These are phyloP conservation scores for Lactarius tabidus DNA, from an alignment of 768 basidiomycete genomes.

Conservation along the genomic window DNA sequence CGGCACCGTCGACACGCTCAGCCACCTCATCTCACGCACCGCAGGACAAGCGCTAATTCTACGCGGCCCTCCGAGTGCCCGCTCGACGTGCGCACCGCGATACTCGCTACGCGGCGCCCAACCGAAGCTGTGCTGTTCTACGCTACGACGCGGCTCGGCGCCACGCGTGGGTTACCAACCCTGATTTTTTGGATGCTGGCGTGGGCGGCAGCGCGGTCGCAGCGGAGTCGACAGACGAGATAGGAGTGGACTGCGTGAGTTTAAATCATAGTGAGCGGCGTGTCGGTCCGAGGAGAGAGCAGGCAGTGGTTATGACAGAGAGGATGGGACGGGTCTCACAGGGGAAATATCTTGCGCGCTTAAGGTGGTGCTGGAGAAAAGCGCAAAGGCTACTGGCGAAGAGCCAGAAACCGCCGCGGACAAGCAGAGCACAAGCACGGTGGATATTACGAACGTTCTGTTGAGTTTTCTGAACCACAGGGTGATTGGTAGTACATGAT, in stretches of 20 bases:
- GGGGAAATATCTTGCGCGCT: constrained; percentile 76
- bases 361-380: constrained; percentile 58
- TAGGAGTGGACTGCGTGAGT: constrained; percentile 23
- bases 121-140: constrained; percentile 69
- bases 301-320: constrained; percentile 57
- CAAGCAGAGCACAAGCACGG: constrained; percentile 30
- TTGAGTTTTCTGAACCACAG: constrained; percentile 62
- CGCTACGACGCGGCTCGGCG: constrained; percentile 68
- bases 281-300: constrained; percentile 37
- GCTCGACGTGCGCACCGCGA: constrained; percentile 52
- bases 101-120: constrained; percentile 52
- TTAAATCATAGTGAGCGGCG: constrained; percentile 40
- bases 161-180: constrained; percentile 76
- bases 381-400: constrained; percentile 61
- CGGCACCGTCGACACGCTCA: constrained; percentile 68
- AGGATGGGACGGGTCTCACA: constrained; percentile 67
- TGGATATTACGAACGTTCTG: constrained; percentile 60
- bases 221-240: constrained; percentile 41
- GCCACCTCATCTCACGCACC: constrained; percentile 60
- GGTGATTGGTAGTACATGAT: constrained; percentile 34
- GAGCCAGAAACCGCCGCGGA: constrained; percentile 47
- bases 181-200: constrained; percentile 42
- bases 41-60: constrained; percentile 50
- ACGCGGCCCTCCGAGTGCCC: constrained; percentile 40
- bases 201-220: constrained; percentile 32